Evolutionary conservation across 139 green algal genomes (phyloP).

Genomic region (Coelastrella sp.): DNA sequence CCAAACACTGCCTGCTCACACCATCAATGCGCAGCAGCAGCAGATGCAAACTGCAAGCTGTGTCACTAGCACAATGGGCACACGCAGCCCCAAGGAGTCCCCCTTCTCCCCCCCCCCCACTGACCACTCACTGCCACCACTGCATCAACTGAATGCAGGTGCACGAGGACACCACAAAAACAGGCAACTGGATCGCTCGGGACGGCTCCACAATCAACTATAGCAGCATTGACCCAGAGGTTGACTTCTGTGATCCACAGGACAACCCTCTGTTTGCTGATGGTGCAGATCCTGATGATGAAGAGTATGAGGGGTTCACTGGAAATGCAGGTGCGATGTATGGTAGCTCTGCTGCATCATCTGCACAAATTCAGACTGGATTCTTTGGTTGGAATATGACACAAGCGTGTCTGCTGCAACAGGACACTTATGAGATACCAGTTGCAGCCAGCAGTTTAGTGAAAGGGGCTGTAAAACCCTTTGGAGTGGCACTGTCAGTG

Average conservation of each 20-base stretch:
- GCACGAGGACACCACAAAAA: neutral
- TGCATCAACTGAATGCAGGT: neutral
- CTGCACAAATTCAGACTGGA: neutral
- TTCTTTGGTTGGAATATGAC: neutral
- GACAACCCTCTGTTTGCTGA: neutral
- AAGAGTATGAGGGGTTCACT: slow-evolving; percentile 41
- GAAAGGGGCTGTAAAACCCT: too few relatives aligned
- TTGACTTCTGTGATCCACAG: slow-evolving; percentile 24
- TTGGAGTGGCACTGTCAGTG: too few relatives aligned
- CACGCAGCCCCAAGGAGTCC: neutral
- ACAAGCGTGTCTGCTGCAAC: neutral
- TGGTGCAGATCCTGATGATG: neutral
- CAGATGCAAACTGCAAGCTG: too few relatives aligned
- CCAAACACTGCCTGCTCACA: too few relatives aligned
- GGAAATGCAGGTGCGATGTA: slow-evolving; percentile 32
- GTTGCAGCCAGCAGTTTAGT: too few relatives aligned
- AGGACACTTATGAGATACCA: too few relatives aligned
- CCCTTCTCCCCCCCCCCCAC: too few relatives aligned
- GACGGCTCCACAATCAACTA: slow-evolving; percentile 14
- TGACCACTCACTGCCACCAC: neutral
- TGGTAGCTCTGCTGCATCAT: neutral
- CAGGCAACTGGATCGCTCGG: slow-evolving; percentile 4
- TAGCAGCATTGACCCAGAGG: neutral
- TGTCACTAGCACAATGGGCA: too few relatives aligned
- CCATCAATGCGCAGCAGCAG: too few relatives aligned